A percentile compares a stretch with the other conserved stretches of the same genome.
These are phyloP conservation scores for Entonaema liquescens DNA, from an alignment of 495 filamentous ascomycete species.

Conservation along the genomic window DNA sequence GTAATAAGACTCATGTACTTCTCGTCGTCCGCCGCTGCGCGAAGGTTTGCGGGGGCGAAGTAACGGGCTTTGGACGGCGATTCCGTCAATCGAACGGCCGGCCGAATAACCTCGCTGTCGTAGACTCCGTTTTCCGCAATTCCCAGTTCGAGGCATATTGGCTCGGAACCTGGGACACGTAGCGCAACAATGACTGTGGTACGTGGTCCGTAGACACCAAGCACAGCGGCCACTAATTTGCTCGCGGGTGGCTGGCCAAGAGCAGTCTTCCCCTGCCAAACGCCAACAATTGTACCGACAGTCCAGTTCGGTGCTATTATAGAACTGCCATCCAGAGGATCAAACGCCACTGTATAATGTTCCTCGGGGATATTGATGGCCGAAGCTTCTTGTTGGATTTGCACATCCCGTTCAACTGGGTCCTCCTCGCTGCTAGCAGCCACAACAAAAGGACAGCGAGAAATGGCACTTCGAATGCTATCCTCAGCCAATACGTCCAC, in stretches of 20 bases:
- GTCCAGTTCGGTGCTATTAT: conserved; percentile 64
- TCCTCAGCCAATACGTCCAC: conserved; percentile 62
- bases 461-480: conserved; percentile 52
- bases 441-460: conserved; percentile 51
- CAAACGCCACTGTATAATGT: conserved; percentile 64
- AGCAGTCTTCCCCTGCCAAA: conserved; percentile 58
- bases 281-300: conserved; percentile 61
- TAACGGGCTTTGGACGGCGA: conserved; percentile 52
- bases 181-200: conserved; percentile 60
- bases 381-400: conserved; percentile 1
- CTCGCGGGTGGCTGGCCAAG: conserved; percentile 47
- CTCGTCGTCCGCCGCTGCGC: conserved; percentile 53
- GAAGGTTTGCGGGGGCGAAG: conserved; percentile 64
- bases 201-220: conserved; percentile 62
- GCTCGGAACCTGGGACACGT: conserved; percentile 45
- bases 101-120: conserved; percentile 48
- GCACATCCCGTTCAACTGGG: conserved; percentile 50
- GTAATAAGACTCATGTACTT: conserved; percentile 55
- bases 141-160: conserved; percentile 55
- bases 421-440: conserved; percentile 64
- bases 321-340: conserved; percentile 63
- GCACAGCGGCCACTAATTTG: conserved; percentile 55
- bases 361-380: conserved; percentile 39
- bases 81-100: conserved; percentile 42
- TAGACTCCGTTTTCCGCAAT: conserved; percentile 35